A percentile compares a stretch with the other conserved stretches of the same genome.
Evolutionary conservation across 139 green algal genomes (phyloP).

Genomic region (Tetraselmis striata): DNA sequence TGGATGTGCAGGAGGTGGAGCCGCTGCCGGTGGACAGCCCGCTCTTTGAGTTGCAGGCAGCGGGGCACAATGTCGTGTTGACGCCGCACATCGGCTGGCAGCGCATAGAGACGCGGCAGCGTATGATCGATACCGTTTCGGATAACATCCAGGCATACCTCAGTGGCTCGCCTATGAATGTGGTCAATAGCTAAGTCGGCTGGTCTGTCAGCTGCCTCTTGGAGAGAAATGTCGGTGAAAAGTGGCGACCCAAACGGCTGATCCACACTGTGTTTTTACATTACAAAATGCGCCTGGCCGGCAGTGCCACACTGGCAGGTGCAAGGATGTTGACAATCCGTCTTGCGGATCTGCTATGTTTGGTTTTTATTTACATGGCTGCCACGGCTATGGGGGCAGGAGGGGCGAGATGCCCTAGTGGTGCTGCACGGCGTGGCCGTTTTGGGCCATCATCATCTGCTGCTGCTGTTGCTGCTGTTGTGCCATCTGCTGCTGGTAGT

Average conservation of each 20-base stretch:
- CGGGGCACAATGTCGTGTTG: slow-evolving; percentile 7
- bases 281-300: no score
- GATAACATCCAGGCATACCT: slow-evolving; percentile 21
- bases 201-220: no score
- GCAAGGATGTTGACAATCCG: no score
- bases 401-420: no score
- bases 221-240: no score
- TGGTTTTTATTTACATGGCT: no score
- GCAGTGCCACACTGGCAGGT: no score
- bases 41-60: slow-evolving; percentile 17
- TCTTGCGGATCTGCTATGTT: no score
- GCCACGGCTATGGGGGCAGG: no score
- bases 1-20: slow-evolving; percentile 29
- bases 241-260: neutral
- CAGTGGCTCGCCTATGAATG: slow-evolving; percentile 15
- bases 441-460: neutral
- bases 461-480: neutral
- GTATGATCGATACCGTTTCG: slow-evolving; percentile 23
- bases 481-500: neutral
- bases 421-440: neutral
- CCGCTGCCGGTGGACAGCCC: slow-evolving; percentile 11
- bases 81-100: slow-evolving; percentile 38
- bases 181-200: slow-evolving; percentile 21
- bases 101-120: slow-evolving; percentile 25
- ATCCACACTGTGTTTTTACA: neutral